Conservation (phyloP, 805 yeast species). For the Scheffersomyces ergatensis region DNA sequence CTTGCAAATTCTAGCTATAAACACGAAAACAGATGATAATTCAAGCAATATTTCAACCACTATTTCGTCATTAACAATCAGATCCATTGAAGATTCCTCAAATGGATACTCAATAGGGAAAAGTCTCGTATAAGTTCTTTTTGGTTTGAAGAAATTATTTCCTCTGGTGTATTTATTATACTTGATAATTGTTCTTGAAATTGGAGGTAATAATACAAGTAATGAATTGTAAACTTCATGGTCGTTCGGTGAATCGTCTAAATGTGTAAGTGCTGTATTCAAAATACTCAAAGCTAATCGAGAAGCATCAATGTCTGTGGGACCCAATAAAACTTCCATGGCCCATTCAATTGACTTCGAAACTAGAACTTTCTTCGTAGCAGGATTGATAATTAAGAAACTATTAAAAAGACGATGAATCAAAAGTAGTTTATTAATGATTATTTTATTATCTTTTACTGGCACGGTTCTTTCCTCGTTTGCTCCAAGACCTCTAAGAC, state of each 20-base stretch:
- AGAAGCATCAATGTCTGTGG: slow-evolving; percentile 54
- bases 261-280: slow-evolving; percentile 45
- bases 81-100: slow-evolving; percentile 63
- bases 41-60: slow-evolving; percentile 74
- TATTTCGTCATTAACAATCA: slow-evolving; percentile 65
- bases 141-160: slow-evolving; percentile 50
- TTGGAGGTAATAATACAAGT: slow-evolving; percentile 52
- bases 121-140: slow-evolving; percentile 62
- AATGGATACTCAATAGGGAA: slow-evolving; percentile 73
- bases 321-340: slow-evolving; percentile 52
- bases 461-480: slow-evolving; percentile 24
- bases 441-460: slow-evolving; percentile 50
- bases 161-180: slow-evolving; percentile 49
- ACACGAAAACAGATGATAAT: slow-evolving; percentile 58
- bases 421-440: slow-evolving; percentile 58
- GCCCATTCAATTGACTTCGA: slow-evolving; percentile 52
- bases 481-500: slow-evolving; percentile 54
- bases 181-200: slow-evolving; percentile 50
- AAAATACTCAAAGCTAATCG: slow-evolving; percentile 64
- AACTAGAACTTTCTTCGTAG: slow-evolving; percentile 37
- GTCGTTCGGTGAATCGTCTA: slow-evolving; percentile 29
- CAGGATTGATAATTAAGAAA: slow-evolving; percentile 23
- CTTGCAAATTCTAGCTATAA: slow-evolving; percentile 50
- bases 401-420: slow-evolving; percentile 53
- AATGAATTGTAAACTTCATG: slow-evolving; percentile 45